Base-by-base conservation (phyloP, 352 stramenopile species). In the Globisporangium spinosum region DNA sequence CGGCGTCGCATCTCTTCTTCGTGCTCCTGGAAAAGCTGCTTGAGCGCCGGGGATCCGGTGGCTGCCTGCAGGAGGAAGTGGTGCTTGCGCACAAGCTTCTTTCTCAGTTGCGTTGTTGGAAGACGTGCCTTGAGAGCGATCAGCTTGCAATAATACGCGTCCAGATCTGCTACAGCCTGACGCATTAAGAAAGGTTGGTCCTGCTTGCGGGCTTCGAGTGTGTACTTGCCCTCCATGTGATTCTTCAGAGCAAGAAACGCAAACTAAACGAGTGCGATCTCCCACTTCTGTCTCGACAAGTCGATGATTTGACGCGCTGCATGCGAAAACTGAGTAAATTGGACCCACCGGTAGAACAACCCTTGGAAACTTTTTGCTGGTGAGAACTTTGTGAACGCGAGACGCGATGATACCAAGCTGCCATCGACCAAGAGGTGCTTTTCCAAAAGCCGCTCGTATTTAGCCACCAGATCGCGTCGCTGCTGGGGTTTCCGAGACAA, bases 21-120 rank as follows among this genome's bases (percentile, higher is more conserved):
- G 59, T 94, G 84, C 22, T 70, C 61, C 58, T 86, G 72, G 68
- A 93, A 90, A 17, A 89, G 70, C 57, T 90, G 82, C 67, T 94
- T 94, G 40, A 94, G 74, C 12, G 86, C 91, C 29, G 86, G 86
- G 0, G 79, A 79, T 0, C 77, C 79, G 2, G 73, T 85, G 0
- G 79, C 79, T 0, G 71, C 68, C 13, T 83, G 65, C 53, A 78
- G 77, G 17, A 83, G 66, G 12, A 75, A 49, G 6, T 63, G 60
- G 6, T 43, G 63, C 7, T 77, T 77, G 25, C 62, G 64, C 6
- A 40, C 59, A 32, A 87, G 47, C 45, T 73, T 68, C 34, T 56
- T 58, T 51, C 65, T 74, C 56, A 85, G 45, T 9, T 47, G 43
- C 8, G 74, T 77, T 0, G 76, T 79, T 3, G 76, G 77, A 0